A percentile compares a stretch with the other conserved stretches of the same genome.
Evolutionary conservation across 306 rosid species (phyloP).

Genomic region (Rosa multiflora): DNA sequence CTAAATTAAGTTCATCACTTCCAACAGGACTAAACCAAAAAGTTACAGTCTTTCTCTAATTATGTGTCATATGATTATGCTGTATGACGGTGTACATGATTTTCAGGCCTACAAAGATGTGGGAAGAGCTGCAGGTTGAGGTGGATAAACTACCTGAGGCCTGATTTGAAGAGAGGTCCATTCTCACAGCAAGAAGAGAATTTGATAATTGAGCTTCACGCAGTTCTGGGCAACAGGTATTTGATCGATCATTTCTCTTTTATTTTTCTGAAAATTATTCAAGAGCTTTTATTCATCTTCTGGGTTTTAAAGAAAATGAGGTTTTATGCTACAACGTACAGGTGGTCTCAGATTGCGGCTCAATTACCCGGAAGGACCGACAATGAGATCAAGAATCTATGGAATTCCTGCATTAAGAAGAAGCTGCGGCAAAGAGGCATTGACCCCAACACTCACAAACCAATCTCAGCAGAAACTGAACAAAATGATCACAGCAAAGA

Average conservation of each 20-base stretch:
- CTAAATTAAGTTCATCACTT: neutral
- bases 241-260: neutral
- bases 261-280: neutral
- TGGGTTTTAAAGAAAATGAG: neutral
- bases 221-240: slow-evolving; percentile 83
- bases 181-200: slow-evolving; percentile 88
- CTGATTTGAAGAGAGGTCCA: slow-evolving; percentile 96
- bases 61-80: neutral
- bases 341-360: slow-evolving; percentile 98
- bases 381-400: slow-evolving; percentile 86
- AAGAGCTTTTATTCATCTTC: neutral
- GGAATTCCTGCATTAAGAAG: slow-evolving; percentile 94
- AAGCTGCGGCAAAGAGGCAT: slow-evolving; percentile 86
- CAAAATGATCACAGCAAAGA: slow-evolving; percentile 33
- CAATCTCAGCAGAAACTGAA: slow-evolving; percentile 44
- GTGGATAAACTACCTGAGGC: slow-evolving; percentile 94
- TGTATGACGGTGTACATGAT: slow-evolving; percentile 1
- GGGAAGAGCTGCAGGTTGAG: slow-evolving; percentile 95
- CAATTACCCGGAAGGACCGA: slow-evolving; percentile 94
- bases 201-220: slow-evolving; percentile 78
- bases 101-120: slow-evolving; percentile 81
- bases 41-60: neutral
- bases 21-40: neutral
- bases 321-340: slow-evolving; percentile 20
- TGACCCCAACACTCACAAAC: slow-evolving; percentile 92